Evolutionary conservation across 352 stramenopile genomes (phyloP).

Genomic region (Pythium dissimile): DNA sequence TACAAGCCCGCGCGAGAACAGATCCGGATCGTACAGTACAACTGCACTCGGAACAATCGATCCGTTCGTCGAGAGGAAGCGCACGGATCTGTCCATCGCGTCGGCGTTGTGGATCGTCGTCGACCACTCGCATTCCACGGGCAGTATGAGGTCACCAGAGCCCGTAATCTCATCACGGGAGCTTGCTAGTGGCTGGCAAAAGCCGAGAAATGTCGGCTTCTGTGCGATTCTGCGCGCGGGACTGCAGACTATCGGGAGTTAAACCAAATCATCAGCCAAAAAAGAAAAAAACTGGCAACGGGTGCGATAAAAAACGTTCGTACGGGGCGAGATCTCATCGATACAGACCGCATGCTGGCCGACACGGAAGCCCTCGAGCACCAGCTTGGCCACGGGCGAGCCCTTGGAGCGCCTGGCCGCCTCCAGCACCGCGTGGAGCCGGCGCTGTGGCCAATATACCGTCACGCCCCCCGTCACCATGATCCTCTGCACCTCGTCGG

Average conservation of each 20-base stretch:
- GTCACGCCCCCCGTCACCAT: conserved; percentile 1
- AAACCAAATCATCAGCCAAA: too few relatives aligned
- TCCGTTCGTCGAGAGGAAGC: not conserved
- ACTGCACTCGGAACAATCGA: not conserved
- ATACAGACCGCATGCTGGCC: not conserved
- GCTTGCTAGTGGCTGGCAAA: too few relatives aligned
- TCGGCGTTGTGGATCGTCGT: not conserved
- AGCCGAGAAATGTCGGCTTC: too few relatives aligned
- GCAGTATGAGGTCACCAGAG: not conserved
- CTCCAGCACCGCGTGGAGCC: not conserved
- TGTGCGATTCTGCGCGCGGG: not conserved
- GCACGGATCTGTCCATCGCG: not conserved
- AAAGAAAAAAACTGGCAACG: not conserved
- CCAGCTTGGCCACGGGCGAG: not conserved
- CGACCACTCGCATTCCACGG: not conserved
- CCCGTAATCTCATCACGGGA: too few relatives aligned
- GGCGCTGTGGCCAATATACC: conserved; percentile 42
- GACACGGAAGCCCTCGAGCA: not conserved
- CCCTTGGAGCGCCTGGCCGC: not conserved
- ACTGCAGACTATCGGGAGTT: not conserved
- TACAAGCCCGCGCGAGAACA: conserved; percentile 10
- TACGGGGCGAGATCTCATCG: conserved; percentile 11
- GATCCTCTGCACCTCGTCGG: too few relatives aligned
- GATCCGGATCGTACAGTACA: conserved; percentile 11
- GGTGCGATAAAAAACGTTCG: not conserved